These are phyloP conservation scores for Enteropsectra breve DNA, from an alignment of 371 early-diverging fungal genomes.

Conservation along the genomic window DNA sequence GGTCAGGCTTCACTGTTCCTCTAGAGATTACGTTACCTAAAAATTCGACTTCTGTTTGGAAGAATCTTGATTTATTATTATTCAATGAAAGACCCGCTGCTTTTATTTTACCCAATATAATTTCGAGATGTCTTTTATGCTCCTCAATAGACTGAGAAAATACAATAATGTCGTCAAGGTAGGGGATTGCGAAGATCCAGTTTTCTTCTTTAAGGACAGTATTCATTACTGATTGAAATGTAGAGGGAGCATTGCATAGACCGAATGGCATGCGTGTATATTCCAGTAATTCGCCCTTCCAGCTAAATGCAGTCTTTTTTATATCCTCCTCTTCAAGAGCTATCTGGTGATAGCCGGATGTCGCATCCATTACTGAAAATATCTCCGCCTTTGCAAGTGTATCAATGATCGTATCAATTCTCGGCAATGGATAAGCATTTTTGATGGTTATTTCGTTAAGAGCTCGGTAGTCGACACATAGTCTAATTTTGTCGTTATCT, in stretches of 20 bases:
- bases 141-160: not conserved
- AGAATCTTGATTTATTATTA: not conserved
- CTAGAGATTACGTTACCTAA: not conserved
- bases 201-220: not conserved
- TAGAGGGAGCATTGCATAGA: constrained; percentile 15
- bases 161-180: constrained; percentile 1
- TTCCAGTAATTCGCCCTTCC: constrained; percentile 1
- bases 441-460: constrained; percentile 23
- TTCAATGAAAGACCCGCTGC: not conserved
- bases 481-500: not conserved
- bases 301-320: constrained; percentile 4
- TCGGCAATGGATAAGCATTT: constrained; percentile 19
- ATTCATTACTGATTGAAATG: constrained; percentile 17
- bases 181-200: not conserved
- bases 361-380: not conserved
- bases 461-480: constrained; percentile 16
- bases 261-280: constrained; percentile 18
- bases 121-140: not conserved
- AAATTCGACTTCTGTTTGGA: not conserved
- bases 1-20: not conserved
- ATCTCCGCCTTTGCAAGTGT: not conserved
- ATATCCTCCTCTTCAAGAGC: not conserved
- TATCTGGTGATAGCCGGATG: not conserved
- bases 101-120: not conserved
- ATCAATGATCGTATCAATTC: constrained; percentile 6